Evolutionary conservation across 306 rosid species (phyloP).

Genomic region (Mimosa bimucronata): DNA sequence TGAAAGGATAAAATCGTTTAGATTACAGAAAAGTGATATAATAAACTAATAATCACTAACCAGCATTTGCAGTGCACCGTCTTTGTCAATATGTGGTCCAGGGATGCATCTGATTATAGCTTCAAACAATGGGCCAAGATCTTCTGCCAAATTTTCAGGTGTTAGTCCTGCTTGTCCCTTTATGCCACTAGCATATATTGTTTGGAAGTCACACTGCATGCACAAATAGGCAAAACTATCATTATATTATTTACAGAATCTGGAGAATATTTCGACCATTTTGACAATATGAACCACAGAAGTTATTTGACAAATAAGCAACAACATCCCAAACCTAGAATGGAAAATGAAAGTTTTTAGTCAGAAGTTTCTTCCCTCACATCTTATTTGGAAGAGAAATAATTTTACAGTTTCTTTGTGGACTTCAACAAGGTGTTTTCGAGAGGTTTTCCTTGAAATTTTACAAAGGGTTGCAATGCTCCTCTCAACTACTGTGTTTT

Average conservation of each 20-base stretch:
- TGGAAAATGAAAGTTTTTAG: background rate
- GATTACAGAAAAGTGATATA: slow-evolving; percentile 17
- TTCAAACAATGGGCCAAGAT: slow-evolving; percentile 98
- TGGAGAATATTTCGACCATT: slow-evolving; percentile 1
- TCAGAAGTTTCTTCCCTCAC: background rate
- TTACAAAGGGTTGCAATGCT: background rate
- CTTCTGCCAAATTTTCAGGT: slow-evolving; percentile 86
- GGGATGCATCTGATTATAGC: slow-evolving; percentile 96
- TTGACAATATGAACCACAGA: slow-evolving; percentile 22
- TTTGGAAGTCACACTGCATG: slow-evolving; percentile 94
- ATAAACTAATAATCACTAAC: slow-evolving; percentile 54
- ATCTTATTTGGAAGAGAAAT: background rate
- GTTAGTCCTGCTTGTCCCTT: slow-evolving; percentile 94
- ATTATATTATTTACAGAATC: slow-evolving; percentile 9
- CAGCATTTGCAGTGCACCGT: slow-evolving; percentile 96
- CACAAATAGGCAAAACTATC: slow-evolving; percentile 34
- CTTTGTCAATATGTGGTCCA: slow-evolving; percentile 91
- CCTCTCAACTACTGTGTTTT: background rate
- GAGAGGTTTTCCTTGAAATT: background rate
- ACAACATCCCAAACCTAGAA: background rate
- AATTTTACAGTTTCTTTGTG: background rate
- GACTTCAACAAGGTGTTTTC: background rate
- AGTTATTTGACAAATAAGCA: background rate
- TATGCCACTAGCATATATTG: slow-evolving; percentile 95
- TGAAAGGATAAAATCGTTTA: slow-evolving; percentile 8